A percentile compares a stretch with the other conserved stretches of the same genome.
Evolutionary conservation across 2,329 filamentous ascomycete species (phyloP).

Genomic region (Amesomyces nigricolor): DNA sequence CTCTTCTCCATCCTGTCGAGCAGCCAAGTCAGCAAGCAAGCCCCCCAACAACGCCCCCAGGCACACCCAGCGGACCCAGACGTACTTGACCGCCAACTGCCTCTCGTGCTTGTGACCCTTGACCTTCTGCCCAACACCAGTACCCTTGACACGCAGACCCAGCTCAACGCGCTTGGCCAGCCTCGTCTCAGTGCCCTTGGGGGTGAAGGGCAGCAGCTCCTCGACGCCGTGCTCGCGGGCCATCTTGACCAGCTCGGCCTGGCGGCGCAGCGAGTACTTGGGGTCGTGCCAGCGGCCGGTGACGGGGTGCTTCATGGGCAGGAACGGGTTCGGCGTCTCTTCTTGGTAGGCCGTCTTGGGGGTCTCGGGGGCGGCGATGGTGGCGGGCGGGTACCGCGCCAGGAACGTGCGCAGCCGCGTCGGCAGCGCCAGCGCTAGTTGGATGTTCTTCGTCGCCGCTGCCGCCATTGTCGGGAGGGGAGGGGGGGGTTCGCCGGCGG

Average conservation of each 20-base stretch:
- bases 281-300: constrained; percentile 83
- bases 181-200: constrained; percentile 68
- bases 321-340: constrained; percentile 71
- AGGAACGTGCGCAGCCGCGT: constrained; percentile 79
- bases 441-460: constrained; percentile 38
- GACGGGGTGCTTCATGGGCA: constrained; percentile 66
- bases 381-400: constrained; percentile 74
- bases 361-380: constrained; percentile 42
- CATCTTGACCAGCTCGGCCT: constrained; percentile 87
- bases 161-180: constrained; percentile 69
- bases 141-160: constrained; percentile 83
- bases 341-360: constrained; percentile 47
- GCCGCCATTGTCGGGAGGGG: constrained; percentile 21
- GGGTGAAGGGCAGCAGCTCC: constrained; percentile 69
- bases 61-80: constrained; percentile 8
- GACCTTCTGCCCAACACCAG: constrained; percentile 83
- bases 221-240: constrained; percentile 74
- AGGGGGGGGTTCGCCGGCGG: neutral
- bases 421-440: constrained; percentile 68
- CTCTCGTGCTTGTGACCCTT: constrained; percentile 96
- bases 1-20: constrained; percentile 69
- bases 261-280: constrained; percentile 73
- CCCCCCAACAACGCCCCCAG: neutral
- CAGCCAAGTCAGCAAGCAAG: constrained; percentile 29
- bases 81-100: constrained; percentile 68